These are phyloP conservation scores for Xylaria grammica DNA, from an alignment of 495 filamentous ascomycete species.

Conservation along the genomic window DNA sequence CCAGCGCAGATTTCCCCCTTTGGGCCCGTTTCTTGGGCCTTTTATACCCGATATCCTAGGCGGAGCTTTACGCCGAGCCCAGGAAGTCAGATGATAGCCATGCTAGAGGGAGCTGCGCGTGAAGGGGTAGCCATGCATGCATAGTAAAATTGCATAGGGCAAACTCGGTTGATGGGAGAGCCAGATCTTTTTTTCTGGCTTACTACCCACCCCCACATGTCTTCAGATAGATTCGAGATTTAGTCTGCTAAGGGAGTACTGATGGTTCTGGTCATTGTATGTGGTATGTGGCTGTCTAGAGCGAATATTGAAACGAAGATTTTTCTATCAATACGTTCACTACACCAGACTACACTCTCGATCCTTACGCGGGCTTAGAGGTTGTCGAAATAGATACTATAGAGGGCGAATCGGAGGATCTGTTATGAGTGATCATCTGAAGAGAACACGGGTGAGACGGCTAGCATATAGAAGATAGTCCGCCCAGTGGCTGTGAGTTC, in stretches of 20 bases:
- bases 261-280: neutral
- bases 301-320: neutral
- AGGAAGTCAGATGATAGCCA: neutral
- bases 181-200: neutral
- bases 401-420: too few species aligned
- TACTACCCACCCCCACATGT: too few species aligned
- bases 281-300: neutral
- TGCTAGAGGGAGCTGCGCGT: neutral
- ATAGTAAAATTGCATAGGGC: neutral
- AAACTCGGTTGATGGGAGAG: neutral
- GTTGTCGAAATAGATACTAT: too few species aligned
- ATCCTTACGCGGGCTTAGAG: too few species aligned
- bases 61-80: neutral
- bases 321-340: neutral
- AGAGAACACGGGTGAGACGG: too few species aligned
- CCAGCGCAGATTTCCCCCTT: neutral
- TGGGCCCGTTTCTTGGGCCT: neutral
- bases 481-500: neutral
- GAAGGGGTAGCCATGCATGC: neutral
- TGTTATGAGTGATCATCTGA: too few species aligned
- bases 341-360: neutral
- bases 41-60: neutral
- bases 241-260: neutral
- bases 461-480: too few species aligned
- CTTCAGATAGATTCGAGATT: neutral